phyloP scores from a whole-genome alignment of 495 filamentous ascomycete genomes.

The Penicillium samsonianum region DNA sequence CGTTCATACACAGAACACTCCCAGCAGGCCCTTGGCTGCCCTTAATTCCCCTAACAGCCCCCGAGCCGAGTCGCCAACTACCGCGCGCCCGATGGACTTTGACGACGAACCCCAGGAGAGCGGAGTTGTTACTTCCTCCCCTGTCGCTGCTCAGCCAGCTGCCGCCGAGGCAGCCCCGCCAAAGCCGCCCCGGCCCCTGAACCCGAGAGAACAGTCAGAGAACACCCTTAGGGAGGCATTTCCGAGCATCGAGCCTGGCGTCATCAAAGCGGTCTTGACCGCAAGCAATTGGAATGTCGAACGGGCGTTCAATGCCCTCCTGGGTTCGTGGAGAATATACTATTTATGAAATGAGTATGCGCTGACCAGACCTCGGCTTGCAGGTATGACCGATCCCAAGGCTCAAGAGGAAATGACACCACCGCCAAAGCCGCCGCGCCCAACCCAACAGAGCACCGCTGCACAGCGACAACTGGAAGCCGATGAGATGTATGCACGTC shows the following conservation, averaged over 20 bases:
- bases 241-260: slow-evolving; percentile 73
- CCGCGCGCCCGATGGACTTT: slow-evolving; percentile 78
- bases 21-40: slow-evolving; percentile 36
- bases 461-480: slow-evolving; percentile 78
- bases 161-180: slow-evolving; percentile 54
- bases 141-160: slow-evolving; percentile 37
- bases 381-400: slow-evolving; percentile 92
- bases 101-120: slow-evolving; percentile 80
- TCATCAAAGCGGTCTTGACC: slow-evolving; percentile 83
- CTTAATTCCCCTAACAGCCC: slow-evolving; percentile 32
- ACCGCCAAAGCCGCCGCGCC: slow-evolving; percentile 72
- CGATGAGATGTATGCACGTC: slow-evolving; percentile 91
- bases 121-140: slow-evolving; percentile 41
- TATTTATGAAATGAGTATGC: not conserved
- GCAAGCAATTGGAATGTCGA: slow-evolving; percentile 89
- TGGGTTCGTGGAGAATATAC: slow-evolving; percentile 56
- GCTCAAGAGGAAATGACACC: slow-evolving; percentile 66
- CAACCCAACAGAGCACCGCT: slow-evolving; percentile 56
- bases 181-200: slow-evolving; percentile 86
- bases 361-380: slow-evolving; percentile 9
- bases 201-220: slow-evolving; percentile 78
- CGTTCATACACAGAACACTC: slow-evolving; percentile 29
- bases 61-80: slow-evolving; percentile 78
- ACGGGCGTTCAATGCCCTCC: slow-evolving; percentile 91
- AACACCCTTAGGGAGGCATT: slow-evolving; percentile 93